Base-by-base conservation (phyloP, 768 basidiomycete species). In the Kwoniella heveanensis region DNA sequence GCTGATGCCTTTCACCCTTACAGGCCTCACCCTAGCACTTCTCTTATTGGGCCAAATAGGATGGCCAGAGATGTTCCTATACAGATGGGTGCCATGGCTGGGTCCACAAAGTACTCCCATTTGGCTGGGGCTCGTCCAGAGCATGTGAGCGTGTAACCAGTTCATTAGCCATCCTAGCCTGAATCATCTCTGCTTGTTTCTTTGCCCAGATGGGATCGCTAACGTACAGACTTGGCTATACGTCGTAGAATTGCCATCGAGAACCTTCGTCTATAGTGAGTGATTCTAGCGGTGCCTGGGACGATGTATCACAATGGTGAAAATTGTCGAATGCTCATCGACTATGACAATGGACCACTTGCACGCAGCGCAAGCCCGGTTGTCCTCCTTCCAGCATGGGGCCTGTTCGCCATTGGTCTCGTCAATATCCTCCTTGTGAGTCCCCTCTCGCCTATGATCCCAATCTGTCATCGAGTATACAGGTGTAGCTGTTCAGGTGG, bases 41-140 rank as follows among this genome's bases (percentile, higher is more conserved):
- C 44, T 67, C 21, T 29, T 64, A 7, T 26, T 54, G 7, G 74
- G 60, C 1, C 71, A 76, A 37, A 15, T 70, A 2, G 74, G 74
- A 7, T 47, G 52, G 37, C 74, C 74, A 12, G 74, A 76, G 46
- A 65, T 48, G 46, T 59, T 70, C 17, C 54, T 76, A 12, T 69
- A 69, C 46, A 21, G 63, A 4, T 61, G 59, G 22, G 17, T 66
- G 1, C 48, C 64, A 0, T 76, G 71, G 74, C 60, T 76, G 6
- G 74, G 74, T 19, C 65, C 74, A 4, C 69, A 72, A 44, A 70
- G 65, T 46, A 72, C 74, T 2, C 69, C 74, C 1, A 19, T 76
- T 3, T 58, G 49, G 32, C 25, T 71, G 13, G 74, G 74, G 4
- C 19, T 49, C 8, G 24, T 69, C 6, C 64, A 76, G 48, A n/a